Evolutionary conservation across 768 basidiomycete genomes (phyloP).

Genomic region (Russula vinacea): DNA sequence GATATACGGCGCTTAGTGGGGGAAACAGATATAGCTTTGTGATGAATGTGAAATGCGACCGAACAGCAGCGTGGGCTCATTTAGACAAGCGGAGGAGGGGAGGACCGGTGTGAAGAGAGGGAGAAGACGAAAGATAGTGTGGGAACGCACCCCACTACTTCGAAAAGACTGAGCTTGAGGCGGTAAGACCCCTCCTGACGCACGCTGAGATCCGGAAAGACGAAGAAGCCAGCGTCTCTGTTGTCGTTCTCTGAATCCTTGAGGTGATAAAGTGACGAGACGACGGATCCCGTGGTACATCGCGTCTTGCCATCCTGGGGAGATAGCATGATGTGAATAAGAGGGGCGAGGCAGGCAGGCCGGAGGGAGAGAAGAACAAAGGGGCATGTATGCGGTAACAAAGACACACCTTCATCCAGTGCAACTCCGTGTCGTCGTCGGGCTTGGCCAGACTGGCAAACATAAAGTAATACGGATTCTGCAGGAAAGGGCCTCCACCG

Average conservation of each 20-base stretch:
- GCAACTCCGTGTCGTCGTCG: slow-evolving; percentile 84
- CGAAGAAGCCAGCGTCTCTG: slow-evolving; percentile 87
- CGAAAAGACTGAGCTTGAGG: slow-evolving; percentile 71
- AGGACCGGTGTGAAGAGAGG: slow-evolving; percentile 9
- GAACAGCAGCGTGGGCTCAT: not conserved
- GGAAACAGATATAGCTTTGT: slow-evolving; percentile 4
- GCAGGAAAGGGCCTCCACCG: slow-evolving; percentile 64
- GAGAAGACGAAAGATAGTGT: slow-evolving; percentile 17
- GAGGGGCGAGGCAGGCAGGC: not conserved
- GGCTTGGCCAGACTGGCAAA: slow-evolving; percentile 87
- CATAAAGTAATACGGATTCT: slow-evolving; percentile 96
- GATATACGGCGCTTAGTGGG: not conserved
- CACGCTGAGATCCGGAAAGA: slow-evolving; percentile 92
- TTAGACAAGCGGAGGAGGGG: slow-evolving; percentile 1
- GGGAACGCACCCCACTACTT: slow-evolving; percentile 79
- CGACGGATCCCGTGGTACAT: slow-evolving; percentile 87
- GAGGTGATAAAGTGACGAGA: slow-evolving; percentile 86
- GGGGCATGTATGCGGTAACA: not conserved
- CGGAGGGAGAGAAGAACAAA: not conserved
- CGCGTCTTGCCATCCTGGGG: slow-evolving; percentile 81
- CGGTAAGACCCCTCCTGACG: slow-evolving; percentile 90
- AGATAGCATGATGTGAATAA: slow-evolving; percentile 17
- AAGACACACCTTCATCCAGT: slow-evolving; percentile 67
- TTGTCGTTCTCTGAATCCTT: slow-evolving; percentile 60
- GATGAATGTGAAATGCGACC: slow-evolving; percentile 17